Evolutionary conservation across 495 filamentous ascomycete genomes (phyloP).

Genomic region (Copromyces sp.): DNA sequence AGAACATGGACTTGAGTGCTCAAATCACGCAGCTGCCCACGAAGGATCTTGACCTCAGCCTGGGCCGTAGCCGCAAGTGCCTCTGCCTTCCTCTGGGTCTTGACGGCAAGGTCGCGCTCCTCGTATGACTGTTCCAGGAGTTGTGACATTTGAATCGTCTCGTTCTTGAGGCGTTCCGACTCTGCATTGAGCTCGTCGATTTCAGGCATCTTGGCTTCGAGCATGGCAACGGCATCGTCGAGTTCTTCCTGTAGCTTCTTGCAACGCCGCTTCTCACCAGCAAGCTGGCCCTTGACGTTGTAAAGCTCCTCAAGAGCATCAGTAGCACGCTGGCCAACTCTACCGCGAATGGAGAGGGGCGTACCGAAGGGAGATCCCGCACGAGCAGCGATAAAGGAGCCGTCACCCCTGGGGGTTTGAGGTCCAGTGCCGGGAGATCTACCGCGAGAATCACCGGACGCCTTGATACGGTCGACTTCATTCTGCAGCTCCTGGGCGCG

Average conservation of each 20-base stretch:
- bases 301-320: conserved; percentile 44
- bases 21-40: conserved; percentile 81
- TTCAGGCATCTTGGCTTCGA: conserved; percentile 61
- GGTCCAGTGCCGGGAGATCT: conserved; percentile 32
- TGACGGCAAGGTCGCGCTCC: conserved; percentile 47
- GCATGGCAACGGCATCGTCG: conserved; percentile 62
- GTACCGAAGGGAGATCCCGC: conserved; percentile 42
- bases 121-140: conserved; percentile 49
- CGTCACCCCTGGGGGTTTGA: conserved; percentile 50
- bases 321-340: conserved; percentile 34
- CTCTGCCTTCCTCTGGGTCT: conserved; percentile 61
- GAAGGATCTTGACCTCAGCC: conserved; percentile 68
- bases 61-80: conserved; percentile 56
- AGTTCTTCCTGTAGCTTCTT: conserved; percentile 62
- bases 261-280: conserved; percentile 57
- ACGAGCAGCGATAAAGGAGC: conserved; percentile 31
- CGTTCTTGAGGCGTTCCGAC: conserved; percentile 54
- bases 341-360: conserved; percentile 39
- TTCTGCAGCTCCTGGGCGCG: conserved; percentile 66
- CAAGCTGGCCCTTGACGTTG: conserved; percentile 42
- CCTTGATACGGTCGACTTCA: conserved; percentile 53
- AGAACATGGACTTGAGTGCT: conserved; percentile 83
- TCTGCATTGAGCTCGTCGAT: conserved; percentile 59
- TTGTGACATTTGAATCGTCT: conserved; percentile 73
- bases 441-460: conserved; percentile 24